Evolutionary conservation across 2,329 filamentous ascomycete genomes (phyloP).

Genomic region (Aureobasidium vineae): DNA sequence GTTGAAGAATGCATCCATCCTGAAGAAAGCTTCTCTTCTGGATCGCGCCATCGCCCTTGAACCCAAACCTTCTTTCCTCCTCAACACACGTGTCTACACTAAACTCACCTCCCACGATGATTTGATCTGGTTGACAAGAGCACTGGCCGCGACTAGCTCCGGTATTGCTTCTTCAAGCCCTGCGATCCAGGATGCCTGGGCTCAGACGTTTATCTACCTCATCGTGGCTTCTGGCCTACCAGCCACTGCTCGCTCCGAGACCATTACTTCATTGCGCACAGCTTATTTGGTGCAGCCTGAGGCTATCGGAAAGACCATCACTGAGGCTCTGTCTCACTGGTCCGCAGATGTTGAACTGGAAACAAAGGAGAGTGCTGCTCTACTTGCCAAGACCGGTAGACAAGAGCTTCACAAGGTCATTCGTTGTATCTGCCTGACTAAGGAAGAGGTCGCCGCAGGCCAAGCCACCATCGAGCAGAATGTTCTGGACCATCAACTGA

Average conservation of each 20-base stretch:
- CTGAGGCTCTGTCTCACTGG: conserved; percentile 78
- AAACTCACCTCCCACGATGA: conserved; percentile 76
- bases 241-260: conserved; percentile 62
- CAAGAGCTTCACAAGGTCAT: conserved; percentile 61
- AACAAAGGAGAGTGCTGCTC: conserved; percentile 75
- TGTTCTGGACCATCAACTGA: conserved; percentile 66
- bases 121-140: conserved; percentile 70
- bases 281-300: conserved; percentile 62
- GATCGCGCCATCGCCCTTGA: conserved; percentile 66
- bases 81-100: conserved; percentile 80
- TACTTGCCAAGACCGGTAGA: conserved; percentile 62
- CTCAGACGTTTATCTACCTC: conserved; percentile 78
- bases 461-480: conserved; percentile 49
- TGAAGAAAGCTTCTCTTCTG: conserved; percentile 62
- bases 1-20: conserved; percentile 55
- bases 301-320: conserved; percentile 61
- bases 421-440: conserved; percentile 61
- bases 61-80: conserved; percentile 83
- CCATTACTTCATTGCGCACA: conserved; percentile 59
- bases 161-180: conserved; percentile 30
- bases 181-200: conserved; percentile 68
- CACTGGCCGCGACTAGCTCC: conserved; percentile 53
- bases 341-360: conserved; percentile 62
- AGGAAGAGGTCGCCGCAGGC: conserved; percentile 51
- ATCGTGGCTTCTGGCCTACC: conserved; percentile 64